These are phyloP conservation scores for Skeletonema marinoi DNA, from an alignment of 108 stramenopile genomes.

Conservation along the genomic window DNA sequence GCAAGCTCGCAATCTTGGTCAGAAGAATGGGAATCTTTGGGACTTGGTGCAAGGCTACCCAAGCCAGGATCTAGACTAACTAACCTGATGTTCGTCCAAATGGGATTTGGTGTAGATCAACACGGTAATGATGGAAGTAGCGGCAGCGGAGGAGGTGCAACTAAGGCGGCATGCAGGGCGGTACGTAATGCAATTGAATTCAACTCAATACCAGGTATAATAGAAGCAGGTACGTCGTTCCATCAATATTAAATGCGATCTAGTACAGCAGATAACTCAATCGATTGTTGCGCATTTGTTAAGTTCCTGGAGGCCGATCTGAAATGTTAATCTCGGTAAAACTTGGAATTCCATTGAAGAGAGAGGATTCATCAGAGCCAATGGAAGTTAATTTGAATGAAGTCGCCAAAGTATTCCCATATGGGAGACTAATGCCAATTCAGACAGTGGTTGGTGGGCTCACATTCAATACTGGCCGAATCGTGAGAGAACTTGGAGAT, in stretches of 20 bases:
- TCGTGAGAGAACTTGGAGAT: slow-evolving; percentile 74
- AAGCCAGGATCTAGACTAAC: slow-evolving; percentile 28
- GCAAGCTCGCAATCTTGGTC: slow-evolving; percentile 56
- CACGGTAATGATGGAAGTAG: slow-evolving; percentile 45
- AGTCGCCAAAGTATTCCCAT: slow-evolving; percentile 64
- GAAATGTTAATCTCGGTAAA: slow-evolving; percentile 75
- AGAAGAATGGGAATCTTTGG: slow-evolving; percentile 68
- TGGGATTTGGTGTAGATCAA: slow-evolving; percentile 85
- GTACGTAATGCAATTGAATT: slow-evolving; percentile 89
- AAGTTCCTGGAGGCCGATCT: slow-evolving; percentile 61
- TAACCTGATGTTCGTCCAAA: slow-evolving; percentile 76
- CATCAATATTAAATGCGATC: too few relatives aligned
- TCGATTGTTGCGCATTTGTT: background rate
- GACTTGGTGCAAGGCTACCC: slow-evolving; percentile 61
- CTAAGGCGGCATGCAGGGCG: too few relatives aligned
- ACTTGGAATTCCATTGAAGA: slow-evolving; percentile 53
- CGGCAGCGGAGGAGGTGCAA: slow-evolving; percentile 39
- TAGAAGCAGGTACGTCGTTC: slow-evolving; percentile 43
- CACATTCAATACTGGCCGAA: slow-evolving; percentile 66
- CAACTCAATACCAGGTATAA: slow-evolving; percentile 83
- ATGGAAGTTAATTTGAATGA: slow-evolving; percentile 40
- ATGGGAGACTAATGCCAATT: slow-evolving; percentile 67
- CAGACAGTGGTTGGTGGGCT: slow-evolving; percentile 62
- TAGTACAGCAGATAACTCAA: too few relatives aligned
- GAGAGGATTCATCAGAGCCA: slow-evolving; percentile 10